Evolutionary conservation across 225 moss, liverwort and hornwort species (phyloP).

Genomic region (Thuidium tamariscinum): DNA sequence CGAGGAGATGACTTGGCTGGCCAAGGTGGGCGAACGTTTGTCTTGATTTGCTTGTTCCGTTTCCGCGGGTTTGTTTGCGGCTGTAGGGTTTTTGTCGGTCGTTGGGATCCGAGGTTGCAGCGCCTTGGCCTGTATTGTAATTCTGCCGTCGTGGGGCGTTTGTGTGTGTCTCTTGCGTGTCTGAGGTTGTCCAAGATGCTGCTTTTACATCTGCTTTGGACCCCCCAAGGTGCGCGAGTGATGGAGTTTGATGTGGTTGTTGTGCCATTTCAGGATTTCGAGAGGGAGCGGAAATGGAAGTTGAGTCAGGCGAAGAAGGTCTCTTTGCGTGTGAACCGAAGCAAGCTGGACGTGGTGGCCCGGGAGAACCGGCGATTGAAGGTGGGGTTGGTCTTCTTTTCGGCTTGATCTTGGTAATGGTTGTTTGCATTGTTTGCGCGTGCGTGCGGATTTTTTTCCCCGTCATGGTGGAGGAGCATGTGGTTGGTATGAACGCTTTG

Average conservation of each 20-base stretch:
- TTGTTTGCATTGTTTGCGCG: neutral
- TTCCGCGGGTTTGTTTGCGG: neutral
- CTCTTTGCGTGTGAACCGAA: constrained; percentile 70
- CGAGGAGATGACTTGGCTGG: constrained; percentile 97
- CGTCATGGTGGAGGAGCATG: neutral
- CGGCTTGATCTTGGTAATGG: neutral
- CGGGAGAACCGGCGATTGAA: constrained; percentile 71
- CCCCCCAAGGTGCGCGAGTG: neutral
- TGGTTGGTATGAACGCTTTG: neutral
- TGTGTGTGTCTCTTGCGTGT: neutral
- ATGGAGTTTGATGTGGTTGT: neutral
- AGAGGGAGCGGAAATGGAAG: constrained; percentile 99
- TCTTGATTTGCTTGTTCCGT: neutral
- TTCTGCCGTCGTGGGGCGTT: neutral
- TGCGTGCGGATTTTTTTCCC: neutral
- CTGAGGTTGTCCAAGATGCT: neutral
- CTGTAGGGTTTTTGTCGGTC: neutral
- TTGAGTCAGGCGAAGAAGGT: constrained; percentile 95
- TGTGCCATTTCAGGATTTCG: constrained; percentile 69
- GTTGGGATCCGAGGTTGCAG: neutral
- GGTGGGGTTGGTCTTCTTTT: constrained; percentile 20
- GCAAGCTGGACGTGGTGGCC: constrained; percentile 86
- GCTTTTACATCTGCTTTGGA: neutral
- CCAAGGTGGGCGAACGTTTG: constrained; percentile 58
- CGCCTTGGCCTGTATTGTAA: neutral